These are phyloP conservation scores for Teunomyces tritomae DNA, from an alignment of 805 yeast genomes.

Conservation along the genomic window DNA sequence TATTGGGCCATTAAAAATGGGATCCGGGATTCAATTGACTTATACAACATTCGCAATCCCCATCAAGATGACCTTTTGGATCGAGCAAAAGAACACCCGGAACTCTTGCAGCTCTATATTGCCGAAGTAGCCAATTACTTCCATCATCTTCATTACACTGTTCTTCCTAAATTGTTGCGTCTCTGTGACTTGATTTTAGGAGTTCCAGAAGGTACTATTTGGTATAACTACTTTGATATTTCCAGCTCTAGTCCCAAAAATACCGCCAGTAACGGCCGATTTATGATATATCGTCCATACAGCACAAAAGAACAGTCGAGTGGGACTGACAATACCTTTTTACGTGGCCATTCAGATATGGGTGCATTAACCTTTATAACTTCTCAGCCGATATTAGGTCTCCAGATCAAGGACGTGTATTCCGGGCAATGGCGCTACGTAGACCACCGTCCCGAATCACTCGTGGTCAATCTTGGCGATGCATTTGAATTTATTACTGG, in stretches of 20 bases:
- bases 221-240: conserved; percentile 3
- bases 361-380: conserved; percentile 40
- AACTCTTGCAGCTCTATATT: conserved; percentile 6
- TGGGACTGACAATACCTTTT: conserved; percentile 39
- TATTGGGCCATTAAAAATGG: conserved; percentile 11
- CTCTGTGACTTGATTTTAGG: conserved; percentile 65
- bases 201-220: conserved; percentile 32
- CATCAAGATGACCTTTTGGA: conserved; percentile 5
- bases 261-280: conserved; percentile 24
- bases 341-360: conserved; percentile 49
- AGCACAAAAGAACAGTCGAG: conserved; percentile 22
- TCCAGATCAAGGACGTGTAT: conserved; percentile 38
- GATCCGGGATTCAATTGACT: conserved; percentile 7
- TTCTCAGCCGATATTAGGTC: conserved; percentile 39
- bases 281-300: conserved; percentile 26
- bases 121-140: conserved; percentile 8
- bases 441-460: conserved; percentile 35
- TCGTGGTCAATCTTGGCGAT: conserved; percentile 43
- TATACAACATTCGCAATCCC: conserved; percentile 6
- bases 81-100: conserved; percentile 5
- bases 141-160: conserved; percentile 5
- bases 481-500: conserved; percentile 43
- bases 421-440: conserved; percentile 40
- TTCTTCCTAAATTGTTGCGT: conserved; percentile 7
- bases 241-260: conserved; percentile 13